These are phyloP conservation scores for Dothistroma septosporum DNA, from an alignment of 2,329 filamentous ascomycete species.

Conservation along the genomic window DNA sequence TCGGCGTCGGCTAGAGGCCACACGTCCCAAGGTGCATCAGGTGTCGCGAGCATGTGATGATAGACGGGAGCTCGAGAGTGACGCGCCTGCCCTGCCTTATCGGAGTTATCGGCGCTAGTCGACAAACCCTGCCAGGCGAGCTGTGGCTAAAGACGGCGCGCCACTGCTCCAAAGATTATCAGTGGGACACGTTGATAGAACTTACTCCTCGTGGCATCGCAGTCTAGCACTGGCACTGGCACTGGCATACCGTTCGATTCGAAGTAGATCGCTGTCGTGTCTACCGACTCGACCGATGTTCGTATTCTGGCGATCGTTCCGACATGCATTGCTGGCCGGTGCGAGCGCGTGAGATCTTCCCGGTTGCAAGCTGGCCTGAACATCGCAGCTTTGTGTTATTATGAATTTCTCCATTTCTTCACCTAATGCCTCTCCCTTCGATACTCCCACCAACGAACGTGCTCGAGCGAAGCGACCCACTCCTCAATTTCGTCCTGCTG, in stretches of 20 bases:
- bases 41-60: background rate
- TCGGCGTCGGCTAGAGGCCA: too few relatives aligned
- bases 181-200: background rate
- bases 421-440: slow-evolving; percentile 26
- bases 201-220: background rate
- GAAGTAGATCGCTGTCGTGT: background rate
- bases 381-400: slow-evolving; percentile 4
- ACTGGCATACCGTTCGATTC: background rate
- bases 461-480: slow-evolving; percentile 21
- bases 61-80: background rate
- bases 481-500: slow-evolving; percentile 38
- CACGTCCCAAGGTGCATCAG: background rate
- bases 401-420: slow-evolving; percentile 17
- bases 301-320: background rate
- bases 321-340: background rate
- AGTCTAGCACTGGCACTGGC: background rate
- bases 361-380: background rate
- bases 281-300: background rate
- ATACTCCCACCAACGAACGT: slow-evolving; percentile 24
- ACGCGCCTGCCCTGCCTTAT: background rate
- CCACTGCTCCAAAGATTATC: background rate
- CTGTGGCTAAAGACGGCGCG: background rate
- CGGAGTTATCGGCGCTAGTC: background rate
- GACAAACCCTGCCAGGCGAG: background rate
- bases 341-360: background rate